A percentile compares a stretch with the other conserved stretches of the same genome.
phyloP scores from a whole-genome alignment of 371 early-diverging fungal genomes.

The Fennellomyces sp. region DNA sequence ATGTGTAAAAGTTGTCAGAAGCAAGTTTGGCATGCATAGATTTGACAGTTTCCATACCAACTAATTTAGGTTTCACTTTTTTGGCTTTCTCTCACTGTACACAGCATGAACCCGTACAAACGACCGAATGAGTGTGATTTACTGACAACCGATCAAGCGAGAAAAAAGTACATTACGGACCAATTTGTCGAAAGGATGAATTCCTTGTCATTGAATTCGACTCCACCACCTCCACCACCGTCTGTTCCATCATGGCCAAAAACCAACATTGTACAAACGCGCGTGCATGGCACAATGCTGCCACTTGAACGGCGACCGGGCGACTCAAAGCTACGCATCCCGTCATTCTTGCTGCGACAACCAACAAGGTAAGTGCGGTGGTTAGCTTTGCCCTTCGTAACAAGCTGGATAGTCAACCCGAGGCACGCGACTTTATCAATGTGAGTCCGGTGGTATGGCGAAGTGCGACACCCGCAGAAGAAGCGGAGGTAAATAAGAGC shows the following conservation, averaged over 20 bases:
- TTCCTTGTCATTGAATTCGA: slow-evolving; percentile 20
- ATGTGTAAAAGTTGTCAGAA: too few species aligned
- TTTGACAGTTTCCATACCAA: too few species aligned
- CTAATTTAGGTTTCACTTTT: too few species aligned
- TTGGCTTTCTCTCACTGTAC: neutral
- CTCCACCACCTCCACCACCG: neutral
- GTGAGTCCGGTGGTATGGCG: slow-evolving; percentile 11
- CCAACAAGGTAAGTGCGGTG: neutral
- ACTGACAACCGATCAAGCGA: slow-evolving; percentile 7
- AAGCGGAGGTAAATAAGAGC: slow-evolving; percentile 6
- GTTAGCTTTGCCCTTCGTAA: neutral
- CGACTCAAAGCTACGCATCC: slow-evolving; percentile 31
- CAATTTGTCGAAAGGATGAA: slow-evolving; percentile 18
- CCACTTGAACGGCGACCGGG: slow-evolving; percentile 36
- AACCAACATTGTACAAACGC: slow-evolving; percentile 16
- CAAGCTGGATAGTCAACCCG: neutral
- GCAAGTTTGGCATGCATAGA: too few species aligned
- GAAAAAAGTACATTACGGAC: slow-evolving; percentile 26
- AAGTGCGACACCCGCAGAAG: slow-evolving; percentile 10
- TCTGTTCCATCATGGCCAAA: neutral
- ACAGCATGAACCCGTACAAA: slow-evolving; percentile 7
- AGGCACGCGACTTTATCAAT: neutral
- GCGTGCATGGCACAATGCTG: slow-evolving; percentile 26
- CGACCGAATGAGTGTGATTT: slow-evolving; percentile 20
- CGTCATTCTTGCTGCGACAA: slow-evolving; percentile 31